Conservation (phyloP, 441 rosid species). For the Viola pubescens region DNA sequence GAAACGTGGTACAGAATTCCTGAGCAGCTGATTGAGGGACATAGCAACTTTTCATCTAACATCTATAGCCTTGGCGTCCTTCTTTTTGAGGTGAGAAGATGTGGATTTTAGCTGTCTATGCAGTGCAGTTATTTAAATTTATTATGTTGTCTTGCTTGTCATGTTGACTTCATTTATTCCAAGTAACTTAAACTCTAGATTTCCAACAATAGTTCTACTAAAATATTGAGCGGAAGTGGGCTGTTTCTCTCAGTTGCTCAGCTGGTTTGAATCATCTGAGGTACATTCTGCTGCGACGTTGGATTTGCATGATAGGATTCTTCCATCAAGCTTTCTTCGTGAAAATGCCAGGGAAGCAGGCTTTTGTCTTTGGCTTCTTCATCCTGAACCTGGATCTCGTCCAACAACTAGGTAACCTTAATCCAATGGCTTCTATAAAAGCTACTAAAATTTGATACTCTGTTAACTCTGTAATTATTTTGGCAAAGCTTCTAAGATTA, state of each 20-base stretch:
- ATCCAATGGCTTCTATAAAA: background rate
- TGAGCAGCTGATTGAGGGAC: slow-evolving; percentile 42
- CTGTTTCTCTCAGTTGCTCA: slow-evolving; percentile 50
- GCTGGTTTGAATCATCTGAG: slow-evolving; percentile 43
- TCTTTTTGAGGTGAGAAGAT: slow-evolving; percentile 62
- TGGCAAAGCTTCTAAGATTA: background rate
- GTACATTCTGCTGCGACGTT: slow-evolving; percentile 49
- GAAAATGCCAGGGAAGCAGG: slow-evolving; percentile 71
- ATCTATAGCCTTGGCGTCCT: slow-evolving; percentile 66
- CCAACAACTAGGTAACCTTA: slow-evolving; percentile 58
- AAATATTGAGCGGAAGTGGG: slow-evolving; percentile 10
- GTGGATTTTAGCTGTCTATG: background rate
- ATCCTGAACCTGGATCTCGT: slow-evolving; percentile 65
- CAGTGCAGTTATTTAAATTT: slow-evolving; percentile 3
- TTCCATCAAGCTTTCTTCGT: slow-evolving; percentile 63
- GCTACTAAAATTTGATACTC: slow-evolving; percentile 3
- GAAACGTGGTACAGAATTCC: slow-evolving; percentile 66
- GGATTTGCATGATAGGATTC: slow-evolving; percentile 61
- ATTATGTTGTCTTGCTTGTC: background rate
- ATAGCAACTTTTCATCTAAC: slow-evolving; percentile 41
- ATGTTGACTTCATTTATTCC: background rate
- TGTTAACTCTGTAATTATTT: background rate
- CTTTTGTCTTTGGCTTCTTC: slow-evolving; percentile 82
- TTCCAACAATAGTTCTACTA: background rate
- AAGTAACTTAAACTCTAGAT: background rate